Conservation (phyloP, 1,139 yeast species). For the Debaryomyces coudertii region DNA sequence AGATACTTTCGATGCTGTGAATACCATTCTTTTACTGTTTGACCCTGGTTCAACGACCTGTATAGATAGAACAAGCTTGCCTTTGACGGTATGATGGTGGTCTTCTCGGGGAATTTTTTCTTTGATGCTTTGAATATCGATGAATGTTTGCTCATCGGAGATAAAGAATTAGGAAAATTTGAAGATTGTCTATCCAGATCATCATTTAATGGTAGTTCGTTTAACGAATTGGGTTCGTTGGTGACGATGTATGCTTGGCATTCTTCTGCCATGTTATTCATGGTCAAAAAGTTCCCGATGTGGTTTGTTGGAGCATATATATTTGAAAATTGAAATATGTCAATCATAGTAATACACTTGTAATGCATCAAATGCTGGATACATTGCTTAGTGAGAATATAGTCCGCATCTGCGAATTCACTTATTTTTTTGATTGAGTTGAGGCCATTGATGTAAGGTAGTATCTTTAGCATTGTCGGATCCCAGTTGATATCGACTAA, state of each 20-base stretch:
- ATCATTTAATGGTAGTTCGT: conserved; percentile 2
- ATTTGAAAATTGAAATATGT: conserved; percentile 86
- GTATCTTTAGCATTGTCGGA: conserved; percentile 87
- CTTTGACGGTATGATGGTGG: conserved; percentile 58
- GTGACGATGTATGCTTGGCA: conserved; percentile 80
- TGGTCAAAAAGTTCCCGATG: conserved; percentile 66
- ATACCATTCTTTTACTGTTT: conserved; percentile 81
- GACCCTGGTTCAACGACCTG: conserved; percentile 77
- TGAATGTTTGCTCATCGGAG: conserved; percentile 13
- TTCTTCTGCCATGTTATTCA: conserved; percentile 71
- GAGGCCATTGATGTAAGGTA: conserved; percentile 86
- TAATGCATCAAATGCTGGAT: conserved; percentile 91
- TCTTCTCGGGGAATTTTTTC: conserved; percentile 12
- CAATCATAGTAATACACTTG: conserved; percentile 78
- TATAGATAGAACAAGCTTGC: conserved; percentile 74
- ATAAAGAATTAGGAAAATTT: conserved; percentile 11
- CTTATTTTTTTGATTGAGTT: conserved; percentile 81
- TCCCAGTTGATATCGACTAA: conserved; percentile 94
- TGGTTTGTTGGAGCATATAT: conserved; percentile 88
- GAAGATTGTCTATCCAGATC: conserved; percentile 9
- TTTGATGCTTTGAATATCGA: conserved; percentile 8
- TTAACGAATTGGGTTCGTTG: conserved; percentile 14
- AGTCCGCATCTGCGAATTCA: conserved; percentile 80
- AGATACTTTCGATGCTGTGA: conserved; percentile 59
- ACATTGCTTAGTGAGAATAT: conserved; percentile 77